Percentiles rank a stretch among this genome's conserved stretches.
These are phyloP conservation scores for Proliferodiscus dingleyae DNA, from an alignment of 2,329 filamentous ascomycete species.

Conservation along the genomic window DNA sequence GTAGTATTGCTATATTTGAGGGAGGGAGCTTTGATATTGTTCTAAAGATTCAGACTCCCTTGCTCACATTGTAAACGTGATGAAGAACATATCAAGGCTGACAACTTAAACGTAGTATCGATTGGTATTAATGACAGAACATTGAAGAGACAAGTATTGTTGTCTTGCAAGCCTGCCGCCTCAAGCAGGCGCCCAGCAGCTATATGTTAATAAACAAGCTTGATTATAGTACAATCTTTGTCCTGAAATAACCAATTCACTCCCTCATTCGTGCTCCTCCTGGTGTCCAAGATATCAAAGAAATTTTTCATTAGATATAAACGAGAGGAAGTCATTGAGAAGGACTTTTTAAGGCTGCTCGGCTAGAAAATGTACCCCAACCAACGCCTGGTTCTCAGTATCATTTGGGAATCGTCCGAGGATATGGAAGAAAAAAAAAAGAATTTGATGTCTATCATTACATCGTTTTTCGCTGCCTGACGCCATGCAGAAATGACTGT, in stretches of 20 bases:
- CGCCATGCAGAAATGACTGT: slow-evolving; percentile 23
- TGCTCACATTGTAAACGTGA: too few relatives aligned
- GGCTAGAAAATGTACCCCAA: slow-evolving; percentile 14
- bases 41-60: too few relatives aligned
- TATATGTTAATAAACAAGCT: background rate
- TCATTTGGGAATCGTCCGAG: slow-evolving; percentile 13
- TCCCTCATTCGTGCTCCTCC: background rate
- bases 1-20: too few relatives aligned
- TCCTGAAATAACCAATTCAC: background rate
- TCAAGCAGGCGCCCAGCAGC: background rate
- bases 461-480: slow-evolving; percentile 24
- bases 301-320: background rate
- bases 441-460: slow-evolving; percentile 21
- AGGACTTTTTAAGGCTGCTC: slow-evolving; percentile 12
- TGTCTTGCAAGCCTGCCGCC: background rate
- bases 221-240: background rate
- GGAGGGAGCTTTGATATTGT: too few relatives aligned
- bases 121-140: too few relatives aligned
- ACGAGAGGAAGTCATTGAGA: slow-evolving; percentile 3
- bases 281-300: background rate
- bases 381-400: slow-evolving; percentile 20
- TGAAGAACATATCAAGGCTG: too few relatives aligned
- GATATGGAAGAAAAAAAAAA: slow-evolving; percentile 12
- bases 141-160: background rate
- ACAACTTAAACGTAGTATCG: too few relatives aligned